phyloP scores from a whole-genome alignment of 768 basidiomycete species.

The Clathrus columnatus region DNA sequence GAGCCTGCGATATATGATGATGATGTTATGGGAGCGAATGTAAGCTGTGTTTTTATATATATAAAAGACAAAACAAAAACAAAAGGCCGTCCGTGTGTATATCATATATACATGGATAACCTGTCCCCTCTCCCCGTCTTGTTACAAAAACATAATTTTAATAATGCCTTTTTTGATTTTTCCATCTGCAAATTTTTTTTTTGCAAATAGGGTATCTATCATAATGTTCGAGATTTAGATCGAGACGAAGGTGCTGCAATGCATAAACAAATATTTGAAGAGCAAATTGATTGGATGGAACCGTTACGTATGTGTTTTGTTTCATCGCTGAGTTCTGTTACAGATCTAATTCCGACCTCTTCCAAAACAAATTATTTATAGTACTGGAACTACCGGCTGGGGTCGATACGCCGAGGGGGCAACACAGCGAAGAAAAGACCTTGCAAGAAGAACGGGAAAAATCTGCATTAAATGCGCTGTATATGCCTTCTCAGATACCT shows the following conservation, averaged over 20 bases:
- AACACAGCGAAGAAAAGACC: conserved; percentile 57
- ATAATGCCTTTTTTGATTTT: not conserved
- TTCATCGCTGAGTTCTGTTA: conserved; percentile 6
- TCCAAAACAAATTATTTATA: conserved; percentile 25
- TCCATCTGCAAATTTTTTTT: no score
- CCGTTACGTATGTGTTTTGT: conserved; percentile 53
- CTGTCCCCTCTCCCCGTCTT: not conserved
- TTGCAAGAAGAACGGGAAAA: conserved; percentile 73
- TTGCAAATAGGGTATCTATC: conserved; percentile 56
- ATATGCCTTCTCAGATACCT: conserved; percentile 67
- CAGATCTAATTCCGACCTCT: conserved; percentile 12
- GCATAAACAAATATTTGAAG: conserved; percentile 77
- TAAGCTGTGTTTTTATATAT: conserved; percentile 49
- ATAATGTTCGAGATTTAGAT: conserved; percentile 79
- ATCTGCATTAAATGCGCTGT: conserved; percentile 65
- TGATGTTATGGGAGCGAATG: conserved; percentile 60
- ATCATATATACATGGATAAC: not conserved
- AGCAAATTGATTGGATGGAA: conserved; percentile 79
- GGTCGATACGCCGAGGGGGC: conserved; percentile 48
- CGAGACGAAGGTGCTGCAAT: conserved; percentile 80
- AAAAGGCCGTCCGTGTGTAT: not conserved
- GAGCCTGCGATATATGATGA: conserved; percentile 85
- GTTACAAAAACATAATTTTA: not conserved
- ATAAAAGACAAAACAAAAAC: conserved; percentile 20
- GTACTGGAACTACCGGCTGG: conserved; percentile 57